These are phyloP conservation scores for Gymnopilus dilepis DNA, from an alignment of 768 basidiomycete species.

Conservation along the genomic window DNA sequence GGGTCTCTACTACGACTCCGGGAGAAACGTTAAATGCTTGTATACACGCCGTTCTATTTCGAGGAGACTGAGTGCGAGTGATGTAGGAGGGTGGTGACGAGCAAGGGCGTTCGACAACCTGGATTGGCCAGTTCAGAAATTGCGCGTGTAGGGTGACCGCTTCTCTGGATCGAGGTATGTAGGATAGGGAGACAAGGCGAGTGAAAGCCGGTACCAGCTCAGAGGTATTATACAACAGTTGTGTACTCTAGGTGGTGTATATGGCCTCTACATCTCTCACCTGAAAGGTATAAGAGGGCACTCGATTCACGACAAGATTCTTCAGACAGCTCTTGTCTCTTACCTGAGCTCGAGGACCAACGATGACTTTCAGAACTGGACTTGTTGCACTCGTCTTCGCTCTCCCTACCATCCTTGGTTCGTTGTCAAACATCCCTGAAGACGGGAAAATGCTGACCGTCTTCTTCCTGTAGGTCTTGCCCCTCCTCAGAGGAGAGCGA, in stretches of 20 bases:
- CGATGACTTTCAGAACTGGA: slow-evolving; percentile 1
- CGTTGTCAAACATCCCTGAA: too few species aligned
- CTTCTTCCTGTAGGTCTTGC: neutral
- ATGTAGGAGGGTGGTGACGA: neutral
- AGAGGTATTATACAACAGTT: neutral
- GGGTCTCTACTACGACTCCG: neutral
- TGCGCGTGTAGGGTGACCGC: neutral
- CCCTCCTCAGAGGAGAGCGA: neutral
- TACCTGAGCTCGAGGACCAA: neutral
- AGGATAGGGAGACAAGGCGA: neutral
- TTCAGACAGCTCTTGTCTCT: neutral
- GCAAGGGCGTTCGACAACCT: neutral
- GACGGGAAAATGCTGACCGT: neutral
- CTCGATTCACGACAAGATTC: neutral
- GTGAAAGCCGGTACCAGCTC: neutral
- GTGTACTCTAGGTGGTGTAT: neutral
- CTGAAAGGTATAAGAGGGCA: neutral
- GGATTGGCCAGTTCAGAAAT: neutral
- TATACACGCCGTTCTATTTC: neutral
- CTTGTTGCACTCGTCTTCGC: neutral
- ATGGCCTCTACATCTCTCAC: neutral
- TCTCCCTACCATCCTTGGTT: neutral
- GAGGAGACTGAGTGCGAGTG: neutral
- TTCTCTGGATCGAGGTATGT: neutral
- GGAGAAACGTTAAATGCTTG: neutral